A percentile compares a stretch with the other conserved stretches of the same genome.
These are phyloP conservation scores for Gossypium aridum DNA, from an alignment of 441 rosid genomes.

Conservation along the genomic window DNA sequence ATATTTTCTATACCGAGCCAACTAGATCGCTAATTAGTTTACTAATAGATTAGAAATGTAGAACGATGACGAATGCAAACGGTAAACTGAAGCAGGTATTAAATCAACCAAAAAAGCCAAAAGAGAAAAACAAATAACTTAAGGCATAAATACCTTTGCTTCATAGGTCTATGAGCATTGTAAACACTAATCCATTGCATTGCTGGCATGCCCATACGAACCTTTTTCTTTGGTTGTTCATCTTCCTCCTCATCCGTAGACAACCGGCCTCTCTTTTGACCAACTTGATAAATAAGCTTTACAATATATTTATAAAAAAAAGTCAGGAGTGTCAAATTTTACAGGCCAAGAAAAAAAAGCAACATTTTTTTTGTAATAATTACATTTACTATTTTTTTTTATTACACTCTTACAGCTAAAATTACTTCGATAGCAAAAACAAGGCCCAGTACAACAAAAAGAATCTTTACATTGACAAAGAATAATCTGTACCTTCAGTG, in stretches of 20 bases:
- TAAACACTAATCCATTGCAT: constrained; percentile 61
- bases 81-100: not conserved
- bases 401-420: not conserved
- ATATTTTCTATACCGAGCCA: not conserved
- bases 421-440: not conserved
- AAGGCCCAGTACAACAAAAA: not conserved
- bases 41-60: not conserved
- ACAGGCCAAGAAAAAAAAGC: not conserved
- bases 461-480: not conserved
- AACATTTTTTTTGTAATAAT: not conserved
- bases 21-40: not conserved
- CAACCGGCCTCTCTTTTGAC: constrained; percentile 55
- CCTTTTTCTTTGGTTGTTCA: constrained; percentile 51
- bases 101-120: not conserved
- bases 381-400: not conserved
- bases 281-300: constrained; percentile 51
- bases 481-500: constrained; percentile 40
- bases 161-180: constrained; percentile 56
- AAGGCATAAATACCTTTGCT: constrained; percentile 49
- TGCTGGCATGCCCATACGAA: constrained; percentile 64
- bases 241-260: constrained; percentile 38
- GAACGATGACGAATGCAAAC: not conserved
- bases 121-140: not conserved
- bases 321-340: not conserved
- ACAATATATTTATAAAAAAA: not conserved